Base-by-base conservation (phyloP, 495 filamentous ascomycete species). In the Aspergillus nanangensis region DNA sequence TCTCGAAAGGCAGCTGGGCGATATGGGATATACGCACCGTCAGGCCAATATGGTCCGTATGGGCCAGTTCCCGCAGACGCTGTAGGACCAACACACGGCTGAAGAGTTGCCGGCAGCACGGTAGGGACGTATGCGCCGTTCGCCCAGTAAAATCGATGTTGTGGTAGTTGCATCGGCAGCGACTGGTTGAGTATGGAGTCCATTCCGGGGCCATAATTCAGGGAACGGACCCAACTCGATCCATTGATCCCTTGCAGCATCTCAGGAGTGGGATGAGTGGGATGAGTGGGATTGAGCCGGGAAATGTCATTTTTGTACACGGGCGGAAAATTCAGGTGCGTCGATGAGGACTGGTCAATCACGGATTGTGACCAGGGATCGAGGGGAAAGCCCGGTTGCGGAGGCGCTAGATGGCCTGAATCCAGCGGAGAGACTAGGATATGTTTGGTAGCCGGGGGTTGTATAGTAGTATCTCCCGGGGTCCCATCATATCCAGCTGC, bases 401-500 rank as follows among this genome's bases (percentile, higher is more conserved):
- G 47, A 2, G 63, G 39, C 3, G 65, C 19, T 31, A 65, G 56
- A 20, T 71, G 71, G 31, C 62, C 61, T 3, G 61, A 56, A 22
- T 72, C 70, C 38, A 74, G 61, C n/a, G 72, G 66, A n/a, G 80
- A 81, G 15, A 95, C 73, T n/a, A 95, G 70, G 60, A 97, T 87
- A 60, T 97, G 91, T 65, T 97, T 98, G 22, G 79, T 68, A 2
- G 87, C 81, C 38, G 86, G 88, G 27, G 88, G 88, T 36, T 87
- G 86, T 15, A 82, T 79, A 3, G 77, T 79, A 58, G 84, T 81
- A 60, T 93, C 88, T 21, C 82, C 73, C 2, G 83, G 79, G 5
- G 86, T 88, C 9, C 88, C 92, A 77, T 97, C 92, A 58, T 98
- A 98, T 11, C 90, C 92, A 45, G 88, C 91, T 41, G 90, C 87